Percentiles rank a stretch among this genome's conserved stretches.
These are phyloP conservation scores for Starmera quercuum DNA, from an alignment of 805 yeast species.

Conservation along the genomic window DNA sequence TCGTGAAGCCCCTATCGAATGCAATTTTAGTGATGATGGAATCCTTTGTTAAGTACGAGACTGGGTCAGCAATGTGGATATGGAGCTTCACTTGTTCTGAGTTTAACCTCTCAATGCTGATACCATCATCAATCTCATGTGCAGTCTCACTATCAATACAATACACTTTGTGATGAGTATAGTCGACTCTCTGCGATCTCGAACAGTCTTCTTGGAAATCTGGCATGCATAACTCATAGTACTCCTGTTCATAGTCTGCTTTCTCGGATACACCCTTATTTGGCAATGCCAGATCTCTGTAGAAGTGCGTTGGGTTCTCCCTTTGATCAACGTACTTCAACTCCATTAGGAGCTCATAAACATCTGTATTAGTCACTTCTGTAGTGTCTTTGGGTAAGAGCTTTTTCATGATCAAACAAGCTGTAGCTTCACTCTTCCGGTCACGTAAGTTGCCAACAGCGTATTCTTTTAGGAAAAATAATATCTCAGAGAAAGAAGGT, in stretches of 20 bases:
- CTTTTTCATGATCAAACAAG: slow-evolving; percentile 30
- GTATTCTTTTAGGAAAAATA: slow-evolving; percentile 45
- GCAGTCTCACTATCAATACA: slow-evolving; percentile 81
- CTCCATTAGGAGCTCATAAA: slow-evolving; percentile 40
- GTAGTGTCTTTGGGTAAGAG: slow-evolving; percentile 17
- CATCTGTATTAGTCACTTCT: slow-evolving; percentile 45
- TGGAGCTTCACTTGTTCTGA: slow-evolving; percentile 27
- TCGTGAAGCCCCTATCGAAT: slow-evolving; percentile 50
- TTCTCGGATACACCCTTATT: slow-evolving; percentile 31
- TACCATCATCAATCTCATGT: slow-evolving; percentile 91
- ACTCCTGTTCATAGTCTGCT: slow-evolving; percentile 36
- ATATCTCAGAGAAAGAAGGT: slow-evolving; percentile 25
- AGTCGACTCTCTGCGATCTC: slow-evolving; percentile 27
- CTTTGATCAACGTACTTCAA: slow-evolving; percentile 17
- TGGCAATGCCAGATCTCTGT: slow-evolving; percentile 38
- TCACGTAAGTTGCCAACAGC: slow-evolving; percentile 45
- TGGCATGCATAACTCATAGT: slow-evolving; percentile 27
- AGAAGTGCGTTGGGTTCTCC: slow-evolving; percentile 45
- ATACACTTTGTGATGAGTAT: slow-evolving; percentile 46
- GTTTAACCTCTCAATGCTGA: slow-evolving; percentile 42
- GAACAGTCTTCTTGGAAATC: slow-evolving; percentile 6
- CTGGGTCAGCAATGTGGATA: slow-evolving; percentile 84
- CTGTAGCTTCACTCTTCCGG: slow-evolving; percentile 40
- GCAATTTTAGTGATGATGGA: slow-evolving; percentile 45
- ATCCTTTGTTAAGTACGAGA: slow-evolving; percentile 43